Base-by-base conservation (phyloP, 2,329 filamentous ascomycete species). In the Cladosporium sphaerospermum region DNA sequence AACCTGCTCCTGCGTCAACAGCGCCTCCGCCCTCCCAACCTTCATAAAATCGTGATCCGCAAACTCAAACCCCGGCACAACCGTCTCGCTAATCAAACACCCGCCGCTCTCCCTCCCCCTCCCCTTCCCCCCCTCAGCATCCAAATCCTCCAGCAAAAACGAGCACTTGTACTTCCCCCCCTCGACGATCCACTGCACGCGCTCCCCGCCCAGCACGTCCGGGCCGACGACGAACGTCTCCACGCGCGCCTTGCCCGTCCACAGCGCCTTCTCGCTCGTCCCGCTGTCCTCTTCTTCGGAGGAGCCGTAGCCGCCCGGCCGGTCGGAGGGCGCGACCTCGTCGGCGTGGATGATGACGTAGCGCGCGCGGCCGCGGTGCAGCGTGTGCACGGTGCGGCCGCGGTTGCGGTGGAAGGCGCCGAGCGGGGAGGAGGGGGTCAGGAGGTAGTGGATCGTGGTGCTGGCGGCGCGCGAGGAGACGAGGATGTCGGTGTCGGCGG, bases 31-130 rank as follows among this genome's bases (percentile, higher is more conserved):
- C 10, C 71, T 71, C 44, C 78, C 72, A 11, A 64, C 65, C 4
- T 71, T 74, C 60, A 88, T 72, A 60, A 88, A 88, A 62, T 86
- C 81, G 65, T 87, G 82, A 65, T 87, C 83, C 54, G 72, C 74
- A 59, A 75, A 85, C 62, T 86, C 83, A 61, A 87, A 87, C 0
- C 84, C 84, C 0, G 84, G 83, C 7, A 85, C 75, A 1, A 85
- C 83, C 0, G 81, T 85, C 72, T 88, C 83, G 45, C 78, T 82
- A 55, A 88, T 86, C 69, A 88, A 70, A 59, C 85, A 65, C 0
- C 80, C 80, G 14, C 72, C 73, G 36, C 69, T 72, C 36, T 67
- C 70, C 23, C 34, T 36, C 10, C 34, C 34, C 36, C 16, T 11
- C 23, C 59, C 62, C 4, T 63, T 61, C 2, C 59, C 66, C 18